A percentile compares a stretch with the other conserved stretches of the same genome.
Evolutionary conservation across 2,329 filamentous ascomycete genomes (phyloP).

Genomic region (Botryotinia convoluta): DNA sequence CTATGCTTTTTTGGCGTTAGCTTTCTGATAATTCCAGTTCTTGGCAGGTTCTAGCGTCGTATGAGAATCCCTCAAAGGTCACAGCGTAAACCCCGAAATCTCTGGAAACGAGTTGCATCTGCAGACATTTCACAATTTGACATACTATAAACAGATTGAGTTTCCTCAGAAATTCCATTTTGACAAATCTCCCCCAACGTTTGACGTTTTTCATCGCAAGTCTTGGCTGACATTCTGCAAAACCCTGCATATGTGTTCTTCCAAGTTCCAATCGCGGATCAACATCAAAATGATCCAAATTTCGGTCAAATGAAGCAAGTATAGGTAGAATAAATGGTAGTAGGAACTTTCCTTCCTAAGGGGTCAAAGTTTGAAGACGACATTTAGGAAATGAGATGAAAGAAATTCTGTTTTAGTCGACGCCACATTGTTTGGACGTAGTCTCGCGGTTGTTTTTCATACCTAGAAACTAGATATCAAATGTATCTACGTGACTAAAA

Average conservation of each 20-base stretch:
- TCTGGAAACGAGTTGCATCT: slow-evolving; percentile 6
- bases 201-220: slow-evolving; percentile 16
- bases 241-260: background rate
- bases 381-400: background rate
- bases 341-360: background rate
- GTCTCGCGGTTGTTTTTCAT: background rate
- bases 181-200: background rate
- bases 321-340: background rate
- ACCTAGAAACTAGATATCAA: background rate
- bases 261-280: background rate
- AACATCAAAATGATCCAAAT: background rate
- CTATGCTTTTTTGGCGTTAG: slow-evolving; percentile 10
- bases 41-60: slow-evolving; percentile 15
- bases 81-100: slow-evolving; percentile 11
- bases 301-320: background rate
- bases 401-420: background rate
- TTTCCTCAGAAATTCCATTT: background rate
- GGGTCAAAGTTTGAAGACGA: background rate
- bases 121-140: background rate
- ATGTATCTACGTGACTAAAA: background rate
- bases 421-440: slow-evolving; percentile 2
- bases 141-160: slow-evolving; percentile 4
- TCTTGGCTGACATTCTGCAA: slow-evolving; percentile 18
- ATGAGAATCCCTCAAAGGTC: slow-evolving; percentile 2
- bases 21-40: slow-evolving; percentile 4